Evolutionary conservation across 1,284 basidiomycete genomes (phyloP), one percentile per base, ranked within the genome.

Genomic region (Volvariella surrecta): DNA sequence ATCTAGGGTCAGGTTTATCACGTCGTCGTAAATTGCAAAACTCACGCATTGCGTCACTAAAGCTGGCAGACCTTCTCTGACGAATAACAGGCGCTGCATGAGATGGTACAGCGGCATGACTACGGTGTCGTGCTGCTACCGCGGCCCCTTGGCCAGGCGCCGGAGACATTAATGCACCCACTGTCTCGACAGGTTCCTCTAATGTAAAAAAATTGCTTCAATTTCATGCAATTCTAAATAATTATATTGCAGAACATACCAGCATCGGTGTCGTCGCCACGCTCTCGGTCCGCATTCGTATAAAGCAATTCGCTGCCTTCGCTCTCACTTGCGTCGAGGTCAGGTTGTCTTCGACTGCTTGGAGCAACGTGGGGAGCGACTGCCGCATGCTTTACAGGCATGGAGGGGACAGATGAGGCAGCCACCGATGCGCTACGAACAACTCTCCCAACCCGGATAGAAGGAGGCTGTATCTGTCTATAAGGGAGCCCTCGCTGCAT

Each of bases 61-160:
- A 59, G 55, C 82, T 84, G 13, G 79, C 78, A 21, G 82, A 84
- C 40, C 82, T 68, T 43, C 82, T 67, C 41, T 79, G 73, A 28
- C 81, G 71, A 17, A 66, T 66, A 42, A 47, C 60, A 3, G 68
- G 67, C 31, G 60, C 56, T 18, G 54, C 54, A 15, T 55, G 53
- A 17, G 43, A 46, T 22, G 55, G 44, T 24, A 51, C 44, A 49
- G 50, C 47, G 37, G 44, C 48, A 46, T 51, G 57, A 50, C 43
- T 54, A 42, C 52, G 48, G 45, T 59, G 54, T n/a, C 37, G 46
- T 18, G 32, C 30, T 20, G 22, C 38, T 34, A 41, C 44, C 39
- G 21, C 50, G 38, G 38, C 24, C 4, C 13, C 13, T 1, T 34
- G 22, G 24, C 41, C 39, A 2, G 52, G 48, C 37, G 55, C 40